These are phyloP conservation scores for Fonsecaea multimorphosa DNA, from an alignment of 2,329 filamentous ascomycete species.

Conservation along the genomic window DNA sequence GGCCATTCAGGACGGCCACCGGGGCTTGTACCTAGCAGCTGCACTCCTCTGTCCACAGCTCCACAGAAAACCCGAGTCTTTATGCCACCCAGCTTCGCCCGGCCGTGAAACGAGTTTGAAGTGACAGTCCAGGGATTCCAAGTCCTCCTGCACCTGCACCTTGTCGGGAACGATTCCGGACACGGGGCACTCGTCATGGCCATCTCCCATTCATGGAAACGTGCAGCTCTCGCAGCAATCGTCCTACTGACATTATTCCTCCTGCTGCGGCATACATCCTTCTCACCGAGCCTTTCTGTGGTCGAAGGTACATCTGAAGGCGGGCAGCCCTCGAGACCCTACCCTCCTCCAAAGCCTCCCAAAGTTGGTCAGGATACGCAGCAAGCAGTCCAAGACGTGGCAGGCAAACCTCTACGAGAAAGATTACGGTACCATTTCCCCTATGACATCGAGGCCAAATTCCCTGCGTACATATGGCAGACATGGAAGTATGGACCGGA, in stretches of 20 bases:
- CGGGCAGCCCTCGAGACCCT: slow-evolving; percentile 42
- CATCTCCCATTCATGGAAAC: slow-evolving; percentile 18
- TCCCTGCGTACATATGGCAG: slow-evolving; percentile 98
- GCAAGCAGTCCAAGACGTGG: slow-evolving; percentile 71
- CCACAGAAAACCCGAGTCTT: neutral
- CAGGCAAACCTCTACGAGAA: slow-evolving; percentile 74
- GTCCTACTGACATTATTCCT: slow-evolving; percentile 73
- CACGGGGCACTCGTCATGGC: slow-evolving; percentile 4
- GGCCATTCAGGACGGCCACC: neutral
- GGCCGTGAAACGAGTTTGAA: neutral
- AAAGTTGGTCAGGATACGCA: slow-evolving; percentile 56
- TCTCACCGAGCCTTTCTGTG: slow-evolving; percentile 54
- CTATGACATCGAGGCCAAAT: slow-evolving; percentile 85
- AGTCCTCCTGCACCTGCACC: neutral
- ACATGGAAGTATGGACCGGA: slow-evolving; percentile 92
- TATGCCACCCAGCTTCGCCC: neutral
- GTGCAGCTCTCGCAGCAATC: slow-evolving; percentile 62
- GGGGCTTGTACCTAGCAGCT: neutral
- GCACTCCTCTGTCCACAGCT: slow-evolving; percentile 6
- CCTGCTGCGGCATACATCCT: slow-evolving; percentile 68
- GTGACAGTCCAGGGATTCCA: neutral
- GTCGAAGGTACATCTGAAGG: slow-evolving; percentile 41
- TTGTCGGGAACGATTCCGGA: neutral
- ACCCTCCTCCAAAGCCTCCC: slow-evolving; percentile 43
- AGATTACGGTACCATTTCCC: slow-evolving; percentile 91